Conservation (phyloP, 768 basidiomycete species). For the Tulasnella sp. region DNA sequence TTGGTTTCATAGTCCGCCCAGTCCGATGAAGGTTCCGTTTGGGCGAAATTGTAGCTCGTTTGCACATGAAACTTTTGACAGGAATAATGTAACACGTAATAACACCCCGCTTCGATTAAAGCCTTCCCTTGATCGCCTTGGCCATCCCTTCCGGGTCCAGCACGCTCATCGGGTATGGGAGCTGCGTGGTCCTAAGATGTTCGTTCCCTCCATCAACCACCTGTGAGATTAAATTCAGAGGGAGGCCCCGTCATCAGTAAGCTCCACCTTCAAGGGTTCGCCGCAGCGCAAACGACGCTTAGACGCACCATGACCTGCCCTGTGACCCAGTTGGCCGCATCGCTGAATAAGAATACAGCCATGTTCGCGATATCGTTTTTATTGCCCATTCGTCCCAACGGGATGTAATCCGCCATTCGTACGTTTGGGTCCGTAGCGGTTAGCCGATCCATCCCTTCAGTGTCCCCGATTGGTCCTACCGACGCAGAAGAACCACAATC, state of each 20-base stretch:
- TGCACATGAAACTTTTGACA: not conserved
- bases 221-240: too few relatives aligned
- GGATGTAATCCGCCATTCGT: slow-evolving; percentile 26
- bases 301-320: slow-evolving; percentile 38
- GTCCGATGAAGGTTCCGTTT: slow-evolving; percentile 9
- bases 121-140: slow-evolving; percentile 31
- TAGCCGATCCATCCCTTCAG: slow-evolving; percentile 53
- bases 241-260: too few relatives aligned
- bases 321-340: slow-evolving; percentile 41
- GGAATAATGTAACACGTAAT: not conserved
- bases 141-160: slow-evolving; percentile 33
- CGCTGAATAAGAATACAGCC: slow-evolving; percentile 42
- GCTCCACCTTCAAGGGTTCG: too few relatives aligned
- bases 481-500: slow-evolving; percentile 1
- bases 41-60: not conserved
- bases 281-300: too few relatives aligned
- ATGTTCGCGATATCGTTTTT: slow-evolving; percentile 41
- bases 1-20: not conserved
- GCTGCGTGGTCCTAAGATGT: too few relatives aligned
- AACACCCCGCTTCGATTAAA: slow-evolving; percentile 26
- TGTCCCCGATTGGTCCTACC: slow-evolving; percentile 65
- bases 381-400: slow-evolving; percentile 33
- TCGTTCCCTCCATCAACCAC: too few relatives aligned
- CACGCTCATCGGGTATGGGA: slow-evolving; percentile 29
- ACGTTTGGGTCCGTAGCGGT: slow-evolving; percentile 30